Evolutionary conservation across 805 yeast genomes (phyloP).

Genomic region (Candida patagonica): DNA sequence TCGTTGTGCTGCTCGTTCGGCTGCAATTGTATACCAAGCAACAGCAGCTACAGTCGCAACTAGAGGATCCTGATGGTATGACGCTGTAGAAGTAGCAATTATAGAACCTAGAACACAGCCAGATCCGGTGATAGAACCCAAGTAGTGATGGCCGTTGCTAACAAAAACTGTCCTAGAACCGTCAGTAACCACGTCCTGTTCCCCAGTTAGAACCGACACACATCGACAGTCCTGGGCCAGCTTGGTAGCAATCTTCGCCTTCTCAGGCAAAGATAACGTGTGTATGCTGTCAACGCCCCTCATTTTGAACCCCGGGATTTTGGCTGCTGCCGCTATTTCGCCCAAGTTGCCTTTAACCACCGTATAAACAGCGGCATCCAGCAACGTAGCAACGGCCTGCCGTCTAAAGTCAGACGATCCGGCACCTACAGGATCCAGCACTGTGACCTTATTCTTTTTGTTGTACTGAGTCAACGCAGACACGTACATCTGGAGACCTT

Average conservation of each 20-base stretch:
- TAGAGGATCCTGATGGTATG: conserved; percentile 31
- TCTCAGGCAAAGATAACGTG: conserved; percentile 13
- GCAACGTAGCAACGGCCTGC: conserved; percentile 36
- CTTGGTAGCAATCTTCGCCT: conserved; percentile 34
- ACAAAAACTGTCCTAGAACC: conserved; percentile 23
- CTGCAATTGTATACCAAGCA: conserved; percentile 50
- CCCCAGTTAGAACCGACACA: conserved; percentile 67
- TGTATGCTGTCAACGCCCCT: conserved; percentile 59
- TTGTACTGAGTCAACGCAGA: conserved; percentile 55
- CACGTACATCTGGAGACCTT: conserved; percentile 34
- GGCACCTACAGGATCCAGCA: conserved; percentile 89
- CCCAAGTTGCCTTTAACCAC: conserved; percentile 78
- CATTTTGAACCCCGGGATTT: conserved; percentile 38
- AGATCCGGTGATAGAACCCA: conserved; percentile 59
- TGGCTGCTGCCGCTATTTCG: conserved; percentile 61
- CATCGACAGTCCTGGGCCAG: conserved; percentile 45
- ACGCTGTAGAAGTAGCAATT: conserved; percentile 50
- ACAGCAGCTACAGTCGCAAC: conserved; percentile 49
- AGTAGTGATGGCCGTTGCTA: conserved; percentile 14
- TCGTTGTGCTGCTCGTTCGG: conserved; percentile 39
- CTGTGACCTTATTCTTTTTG: conserved; percentile 45
- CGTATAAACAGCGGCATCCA: conserved; percentile 48
- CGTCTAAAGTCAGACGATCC: conserved; percentile 66
- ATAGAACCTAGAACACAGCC: conserved; percentile 78
- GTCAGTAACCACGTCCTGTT: conserved; percentile 40